Base-by-base conservation (phyloP, 2,329 filamentous ascomycete species). In the Pseudomassariella vexata region DNA sequence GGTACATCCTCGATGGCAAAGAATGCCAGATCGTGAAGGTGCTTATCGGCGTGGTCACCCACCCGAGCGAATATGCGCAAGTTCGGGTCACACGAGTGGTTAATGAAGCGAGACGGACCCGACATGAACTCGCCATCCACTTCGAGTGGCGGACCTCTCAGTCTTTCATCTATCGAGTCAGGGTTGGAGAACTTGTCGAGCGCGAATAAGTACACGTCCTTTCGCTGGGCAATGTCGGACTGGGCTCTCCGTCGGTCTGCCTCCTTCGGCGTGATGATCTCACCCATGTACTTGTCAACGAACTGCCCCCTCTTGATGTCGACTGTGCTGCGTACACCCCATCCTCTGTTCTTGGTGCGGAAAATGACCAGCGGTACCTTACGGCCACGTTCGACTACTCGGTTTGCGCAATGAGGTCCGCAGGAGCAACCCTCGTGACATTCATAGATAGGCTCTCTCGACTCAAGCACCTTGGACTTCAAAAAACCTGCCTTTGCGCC, bases 31-130 rank as follows among this genome's bases (percentile, higher is more conserved):
- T 88, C 82, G 52, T 90, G 87, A 6, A 89, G 68, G 28, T 77
- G 71, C 37, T 78, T 77, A 47, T 89, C 82, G 0, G 82, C 75
- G 39, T 85, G 80, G 48, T 89, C 85, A 30, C 82, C 84, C 2
- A 85, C 82, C 1, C 86, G 76, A 0, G 82, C 84, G 56, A 89
- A 90, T 38, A 88, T 85, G 10, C 82, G 69, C 49, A 87, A 70
- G 48, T 89, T 90, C 0, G 85, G 85, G 5, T 85, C 74, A 52
- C 85, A 90, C 2, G 76, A 83, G 53, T 92, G 85, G 47, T 92
- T 92, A 53, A 90, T 83, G 56, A 90, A 92, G 3, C 85, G 73
- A 0, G 83, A 85, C 0, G 84, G 82, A 0, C 84, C 84, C 1
- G 85, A 84, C 65, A 81, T 77, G 53, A 82, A 83, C 52, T 89